Conservation (phyloP, 1,284 basidiomycete genomes). For the Ganoderma leucocontextum region DNA sequence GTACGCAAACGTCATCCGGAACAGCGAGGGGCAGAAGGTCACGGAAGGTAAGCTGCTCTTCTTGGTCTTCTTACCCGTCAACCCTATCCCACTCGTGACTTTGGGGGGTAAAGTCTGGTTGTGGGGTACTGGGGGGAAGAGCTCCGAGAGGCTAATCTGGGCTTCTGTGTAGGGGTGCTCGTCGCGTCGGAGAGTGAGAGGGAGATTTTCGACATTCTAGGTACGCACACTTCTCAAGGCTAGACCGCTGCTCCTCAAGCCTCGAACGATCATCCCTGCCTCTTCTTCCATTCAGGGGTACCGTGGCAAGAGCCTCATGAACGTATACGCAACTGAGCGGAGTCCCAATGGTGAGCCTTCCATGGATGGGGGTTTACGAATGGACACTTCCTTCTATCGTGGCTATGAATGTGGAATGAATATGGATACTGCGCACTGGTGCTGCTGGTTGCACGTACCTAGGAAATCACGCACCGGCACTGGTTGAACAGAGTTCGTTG, state of each 20-base stretch:
- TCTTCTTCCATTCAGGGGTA: slow-evolving; percentile 48
- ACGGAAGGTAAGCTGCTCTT: slow-evolving; percentile 61
- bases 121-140: neutral
- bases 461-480: neutral
- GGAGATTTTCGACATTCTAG: slow-evolving; percentile 83
- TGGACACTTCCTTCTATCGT: neutral
- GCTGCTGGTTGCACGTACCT: neutral
- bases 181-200: slow-evolving; percentile 85
- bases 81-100: neutral
- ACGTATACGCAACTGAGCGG: slow-evolving; percentile 49
- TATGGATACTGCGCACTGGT: neutral
- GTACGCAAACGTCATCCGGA: slow-evolving; percentile 76
- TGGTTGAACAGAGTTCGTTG: neutral
- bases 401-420: neutral
- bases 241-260: neutral
- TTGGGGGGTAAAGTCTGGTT: neutral
- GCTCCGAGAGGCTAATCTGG: neutral
- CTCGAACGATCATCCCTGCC: neutral
- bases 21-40: slow-evolving; percentile 69
- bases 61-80: neutral
- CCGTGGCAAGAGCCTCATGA: slow-evolving; percentile 85
- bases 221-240: slow-evolving; percentile 42
- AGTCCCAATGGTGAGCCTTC: neutral
- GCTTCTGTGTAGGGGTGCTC: slow-evolving; percentile 60
- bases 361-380: neutral